Base-by-base conservation (phyloP, 768 basidiomycete genomes). In the Tephrocybe sp. region DNA sequence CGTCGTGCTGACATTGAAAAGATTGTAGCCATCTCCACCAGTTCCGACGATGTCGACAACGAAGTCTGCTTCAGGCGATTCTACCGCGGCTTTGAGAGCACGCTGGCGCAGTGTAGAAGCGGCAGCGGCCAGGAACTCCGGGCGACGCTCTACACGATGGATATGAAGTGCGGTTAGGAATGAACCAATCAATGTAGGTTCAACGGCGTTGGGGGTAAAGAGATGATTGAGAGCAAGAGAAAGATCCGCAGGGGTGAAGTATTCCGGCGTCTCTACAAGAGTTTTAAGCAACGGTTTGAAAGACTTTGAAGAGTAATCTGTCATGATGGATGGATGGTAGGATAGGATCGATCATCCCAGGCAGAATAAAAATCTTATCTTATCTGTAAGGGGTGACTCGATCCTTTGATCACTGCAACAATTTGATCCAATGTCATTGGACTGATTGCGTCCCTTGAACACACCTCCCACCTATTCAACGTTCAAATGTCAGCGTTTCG, bases 1-100 rank as follows among this genome's bases (percentile, higher is more conserved):
- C 1, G 91, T 86, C 1, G 95, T 97, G 64, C 92, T 94, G 37
- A 97, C 94, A 63, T 98, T 97, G 79, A 94, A 97, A 0, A 94
- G 86, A 62, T 97, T 90, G 68, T 94, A 83, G 0, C 94, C 94
- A 68, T 97, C 95, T 8, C 95, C 95, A 8, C 95, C 93, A 0
- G 92, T 94, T 2, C 93, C 93, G 16, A 95, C 93, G 47, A 95
- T 91, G 47, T 72, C 69, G 12, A 72, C 86, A 10, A 90, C 79
- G 47, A 90, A 91, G 65, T 94, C 91, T 3, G 71, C 65, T 36
- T 85, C 79, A 1, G 64, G 66, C 23, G 78, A 73, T 42, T 84
- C 73, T 25, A 91, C 77, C 1, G 69, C 70, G 3, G 84, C 84
- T 33, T 76, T 76, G 41, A 90, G 66, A 6, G 90, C 81, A n/a